Percentiles rank a stretch among this genome's conserved stretches.
Evolutionary conservation across 139 green algal genomes (phyloP).

Genomic region (Tetradesmus lagerheimii): DNA sequence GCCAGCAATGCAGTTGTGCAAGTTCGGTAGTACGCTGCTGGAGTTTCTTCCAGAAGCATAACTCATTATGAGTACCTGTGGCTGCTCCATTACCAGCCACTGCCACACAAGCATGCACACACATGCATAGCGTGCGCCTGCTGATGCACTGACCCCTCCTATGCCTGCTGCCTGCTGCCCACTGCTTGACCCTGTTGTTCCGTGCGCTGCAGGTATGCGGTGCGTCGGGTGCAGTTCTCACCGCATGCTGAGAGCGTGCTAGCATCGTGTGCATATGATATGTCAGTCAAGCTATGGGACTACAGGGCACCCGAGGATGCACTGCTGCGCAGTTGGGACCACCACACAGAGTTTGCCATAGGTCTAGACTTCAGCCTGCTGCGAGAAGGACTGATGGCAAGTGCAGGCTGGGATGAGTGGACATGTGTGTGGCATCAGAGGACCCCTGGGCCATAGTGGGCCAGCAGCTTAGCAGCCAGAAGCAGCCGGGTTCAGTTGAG

Average conservation of each 20-base stretch:
- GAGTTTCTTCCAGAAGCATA: too few relatives aligned
- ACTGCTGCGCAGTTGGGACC: slow-evolving; percentile 82
- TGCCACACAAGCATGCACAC: too few relatives aligned
- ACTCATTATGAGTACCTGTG: too few relatives aligned
- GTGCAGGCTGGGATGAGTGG: slow-evolving; percentile 86
- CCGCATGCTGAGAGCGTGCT: slow-evolving; percentile 88
- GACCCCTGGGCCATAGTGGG: slow-evolving; percentile 2
- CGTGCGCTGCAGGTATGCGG: slow-evolving; percentile 80
- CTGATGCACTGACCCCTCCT: neutral
- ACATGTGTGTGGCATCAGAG: slow-evolving; percentile 72
- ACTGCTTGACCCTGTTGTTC: neutral
- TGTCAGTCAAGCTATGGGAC: slow-evolving; percentile 97
- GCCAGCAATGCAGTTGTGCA: too few relatives aligned
- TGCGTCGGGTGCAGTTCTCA: slow-evolving; percentile 90
- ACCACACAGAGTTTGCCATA: slow-evolving; percentile 93
- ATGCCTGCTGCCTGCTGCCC: neutral
- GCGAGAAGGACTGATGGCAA: slow-evolving; percentile 84
- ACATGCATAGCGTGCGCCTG: too few relatives aligned
- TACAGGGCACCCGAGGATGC: slow-evolving; percentile 75
- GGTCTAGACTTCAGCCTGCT: slow-evolving; percentile 92
- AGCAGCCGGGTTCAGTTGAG: neutral
- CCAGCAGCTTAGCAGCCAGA: neutral
- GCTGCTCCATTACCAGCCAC: too few relatives aligned
- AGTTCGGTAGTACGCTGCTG: too few relatives aligned
- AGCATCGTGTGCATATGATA: slow-evolving; percentile 94